A percentile compares a stretch with the other conserved stretches of the same genome.
phyloP scores from a whole-genome alignment of 371 early-diverging fungal genomes.

The Actinomortierella wolfii region DNA sequence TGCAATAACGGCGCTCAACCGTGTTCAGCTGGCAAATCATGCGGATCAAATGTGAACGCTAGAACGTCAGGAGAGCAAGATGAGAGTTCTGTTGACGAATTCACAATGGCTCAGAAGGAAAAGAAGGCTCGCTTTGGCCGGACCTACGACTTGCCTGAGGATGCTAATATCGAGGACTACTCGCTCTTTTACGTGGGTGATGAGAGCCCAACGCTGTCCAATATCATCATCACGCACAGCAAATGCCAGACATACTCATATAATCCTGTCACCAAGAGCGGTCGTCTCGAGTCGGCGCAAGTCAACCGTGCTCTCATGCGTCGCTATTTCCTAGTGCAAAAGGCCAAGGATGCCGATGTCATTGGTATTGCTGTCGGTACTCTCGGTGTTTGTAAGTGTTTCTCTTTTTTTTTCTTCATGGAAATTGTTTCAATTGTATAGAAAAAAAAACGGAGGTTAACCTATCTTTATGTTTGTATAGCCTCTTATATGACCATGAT shows the following conservation, averaged over 20 bases:
- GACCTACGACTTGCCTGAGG: slow-evolving; percentile 57
- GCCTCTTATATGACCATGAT: slow-evolving; percentile 86
- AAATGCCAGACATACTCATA: slow-evolving; percentile 67
- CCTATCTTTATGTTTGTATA: slow-evolving; percentile 36
- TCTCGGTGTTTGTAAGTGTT: slow-evolving; percentile 80
- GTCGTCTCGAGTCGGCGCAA: slow-evolving; percentile 65
- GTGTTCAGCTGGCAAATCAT: neutral
- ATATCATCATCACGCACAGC: slow-evolving; percentile 83
- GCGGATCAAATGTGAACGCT: neutral
- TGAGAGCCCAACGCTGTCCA: slow-evolving; percentile 84
- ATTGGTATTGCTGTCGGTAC: slow-evolving; percentile 97
- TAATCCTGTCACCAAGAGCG: slow-evolving; percentile 59
- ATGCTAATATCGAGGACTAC: slow-evolving; percentile 57
- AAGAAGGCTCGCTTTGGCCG: slow-evolving; percentile 51
- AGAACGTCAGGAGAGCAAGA: slow-evolving; percentile 1
- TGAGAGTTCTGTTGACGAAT: slow-evolving; percentile 7
- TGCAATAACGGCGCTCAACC: too few species aligned
- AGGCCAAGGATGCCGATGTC: slow-evolving; percentile 90
- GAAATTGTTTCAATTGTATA: neutral
- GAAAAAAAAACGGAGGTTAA: too few species aligned
- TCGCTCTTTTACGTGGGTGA: slow-evolving; percentile 82
- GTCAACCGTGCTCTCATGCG: slow-evolving; percentile 74
- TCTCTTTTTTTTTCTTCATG: neutral
- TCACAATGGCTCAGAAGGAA: slow-evolving; percentile 14
- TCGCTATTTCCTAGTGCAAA: slow-evolving; percentile 83